These are phyloP conservation scores for Fusarium redolens DNA, from an alignment of 2,329 filamentous ascomycete species.

Conservation along the genomic window DNA sequence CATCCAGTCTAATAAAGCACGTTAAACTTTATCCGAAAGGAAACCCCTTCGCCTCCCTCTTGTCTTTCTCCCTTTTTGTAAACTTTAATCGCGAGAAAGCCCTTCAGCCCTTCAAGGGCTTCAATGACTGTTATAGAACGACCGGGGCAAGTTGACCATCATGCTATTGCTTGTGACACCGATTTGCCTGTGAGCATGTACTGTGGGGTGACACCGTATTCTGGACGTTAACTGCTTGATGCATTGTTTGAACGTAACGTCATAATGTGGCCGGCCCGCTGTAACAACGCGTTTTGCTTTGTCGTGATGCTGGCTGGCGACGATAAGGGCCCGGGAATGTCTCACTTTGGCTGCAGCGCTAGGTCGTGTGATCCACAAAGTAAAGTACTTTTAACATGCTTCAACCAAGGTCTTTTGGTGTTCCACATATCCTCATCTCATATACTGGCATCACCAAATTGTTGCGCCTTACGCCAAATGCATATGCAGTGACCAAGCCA, in stretches of 20 bases:
- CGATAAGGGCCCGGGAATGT: not conserved
- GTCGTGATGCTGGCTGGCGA: not conserved
- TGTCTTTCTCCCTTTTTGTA: constrained; percentile 3
- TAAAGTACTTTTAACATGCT: not conserved
- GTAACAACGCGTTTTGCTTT: not conserved
- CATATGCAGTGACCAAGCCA: not conserved
- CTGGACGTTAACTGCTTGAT: not conserved
- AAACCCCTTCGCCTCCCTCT: not conserved
- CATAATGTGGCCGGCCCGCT: not conserved
- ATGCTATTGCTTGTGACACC: not conserved
- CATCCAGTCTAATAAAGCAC: not conserved
- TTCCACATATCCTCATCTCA: not conserved
- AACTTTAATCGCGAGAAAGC: not conserved
- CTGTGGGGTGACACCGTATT: not conserved
- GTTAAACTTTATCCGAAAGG: not conserved
- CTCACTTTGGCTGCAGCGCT: not conserved
- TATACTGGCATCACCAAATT: not conserved
- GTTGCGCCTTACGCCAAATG: not conserved
- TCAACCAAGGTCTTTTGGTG: not conserved
- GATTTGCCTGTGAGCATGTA: not conserved
- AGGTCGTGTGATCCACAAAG: not conserved
- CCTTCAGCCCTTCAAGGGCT: not conserved
- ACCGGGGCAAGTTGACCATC: not conserved
- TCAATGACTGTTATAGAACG: not conserved
- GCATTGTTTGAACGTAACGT: not conserved